These are phyloP conservation scores for Populus hybrid DNA, from an alignment of 441 rosid genomes.

Conservation along the genomic window DNA sequence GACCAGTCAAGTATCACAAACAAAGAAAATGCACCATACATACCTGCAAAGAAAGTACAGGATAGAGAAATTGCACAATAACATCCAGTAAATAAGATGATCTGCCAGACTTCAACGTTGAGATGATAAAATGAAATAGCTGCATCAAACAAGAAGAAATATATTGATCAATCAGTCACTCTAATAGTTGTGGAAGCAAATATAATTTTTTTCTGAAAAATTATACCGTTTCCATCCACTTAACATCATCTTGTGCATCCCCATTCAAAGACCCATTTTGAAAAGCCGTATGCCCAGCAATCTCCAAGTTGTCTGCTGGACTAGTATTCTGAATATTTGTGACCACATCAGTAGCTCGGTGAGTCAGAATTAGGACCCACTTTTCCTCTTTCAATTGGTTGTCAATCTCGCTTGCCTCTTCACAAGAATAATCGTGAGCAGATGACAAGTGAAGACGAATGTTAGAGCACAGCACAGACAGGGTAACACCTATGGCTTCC, in stretches of 20 bases:
- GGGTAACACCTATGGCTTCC: constrained; percentile 90
- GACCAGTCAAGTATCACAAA: constrained; percentile 4
- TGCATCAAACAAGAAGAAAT: constrained; percentile 26
- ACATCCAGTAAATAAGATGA: constrained; percentile 86
- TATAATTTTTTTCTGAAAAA: constrained; percentile 14
- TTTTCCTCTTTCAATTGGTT: constrained; percentile 49
- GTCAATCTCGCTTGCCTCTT: constrained; percentile 37
- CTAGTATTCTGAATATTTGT: constrained; percentile 66
- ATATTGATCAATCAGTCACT: constrained; percentile 16
- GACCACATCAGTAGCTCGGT: constrained; percentile 78
- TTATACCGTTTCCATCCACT: constrained; percentile 99
- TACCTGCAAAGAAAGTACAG: constrained; percentile 95
- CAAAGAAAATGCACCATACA: constrained; percentile 12
- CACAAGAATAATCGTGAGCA: constrained; percentile 42
- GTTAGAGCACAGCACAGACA: constrained; percentile 88
- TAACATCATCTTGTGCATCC: constrained; percentile 74
- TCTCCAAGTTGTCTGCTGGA: constrained; percentile 57
- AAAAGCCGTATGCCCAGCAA: constrained; percentile 35
- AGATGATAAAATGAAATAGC: constrained; percentile 89
- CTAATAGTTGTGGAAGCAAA: constrained; percentile 2
- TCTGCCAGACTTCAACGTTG: constrained; percentile 94
- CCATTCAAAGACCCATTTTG: constrained; percentile 54
- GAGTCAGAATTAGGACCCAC: constrained; percentile 64
- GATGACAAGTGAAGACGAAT: constrained; percentile 68
- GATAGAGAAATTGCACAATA: constrained; percentile 72